These are phyloP conservation scores for Microbotryum intermedium DNA, from an alignment of 1,284 basidiomycete species.

Conservation along the genomic window DNA sequence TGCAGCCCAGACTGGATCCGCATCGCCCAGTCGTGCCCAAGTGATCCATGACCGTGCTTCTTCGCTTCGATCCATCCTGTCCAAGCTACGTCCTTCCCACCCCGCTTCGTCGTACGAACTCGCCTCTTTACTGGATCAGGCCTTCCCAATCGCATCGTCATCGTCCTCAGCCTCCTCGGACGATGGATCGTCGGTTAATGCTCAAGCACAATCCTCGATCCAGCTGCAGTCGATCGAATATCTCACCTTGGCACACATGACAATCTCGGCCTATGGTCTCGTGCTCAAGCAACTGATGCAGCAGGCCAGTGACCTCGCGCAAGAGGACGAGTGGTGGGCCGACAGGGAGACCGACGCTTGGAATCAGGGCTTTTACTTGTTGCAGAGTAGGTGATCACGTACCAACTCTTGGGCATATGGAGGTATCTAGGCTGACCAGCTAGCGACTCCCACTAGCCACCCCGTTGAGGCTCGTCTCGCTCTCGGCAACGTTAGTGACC, in stretches of 20 bases:
- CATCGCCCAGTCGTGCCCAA: background rate
- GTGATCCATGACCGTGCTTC: background rate
- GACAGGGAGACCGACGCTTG: conserved; percentile 19
- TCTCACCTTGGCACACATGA: conserved; percentile 24
- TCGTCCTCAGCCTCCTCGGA: background rate
- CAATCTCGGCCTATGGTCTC: conserved; percentile 16
- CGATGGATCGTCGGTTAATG: too few relatives aligned
- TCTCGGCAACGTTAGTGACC: conserved; percentile 8
- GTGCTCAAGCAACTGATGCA: conserved; percentile 26
- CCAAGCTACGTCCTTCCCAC: conserved; percentile 9
- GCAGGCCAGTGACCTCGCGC: conserved; percentile 22
- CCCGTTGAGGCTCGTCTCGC: conserved; percentile 9
- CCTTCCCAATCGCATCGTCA: conserved; percentile 11
- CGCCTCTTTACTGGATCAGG: conserved; percentile 6
- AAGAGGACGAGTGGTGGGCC: conserved; percentile 30
- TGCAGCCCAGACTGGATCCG: too few relatives aligned
- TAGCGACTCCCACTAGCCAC: conserved; percentile 3
- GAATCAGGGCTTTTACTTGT: conserved; percentile 20
- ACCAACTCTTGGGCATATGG: background rate
- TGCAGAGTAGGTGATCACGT: conserved; percentile 16
- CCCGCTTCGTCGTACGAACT: background rate
- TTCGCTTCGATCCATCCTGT: conserved; percentile 2
- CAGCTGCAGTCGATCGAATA: conserved; percentile 19
- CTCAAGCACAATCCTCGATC: too few relatives aligned
- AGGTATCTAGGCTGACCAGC: background rate